Evolutionary conservation across 345 rosid species (phyloP), one percentile per base, ranked within the genome.

Genomic region (Linum lewisii): DNA sequence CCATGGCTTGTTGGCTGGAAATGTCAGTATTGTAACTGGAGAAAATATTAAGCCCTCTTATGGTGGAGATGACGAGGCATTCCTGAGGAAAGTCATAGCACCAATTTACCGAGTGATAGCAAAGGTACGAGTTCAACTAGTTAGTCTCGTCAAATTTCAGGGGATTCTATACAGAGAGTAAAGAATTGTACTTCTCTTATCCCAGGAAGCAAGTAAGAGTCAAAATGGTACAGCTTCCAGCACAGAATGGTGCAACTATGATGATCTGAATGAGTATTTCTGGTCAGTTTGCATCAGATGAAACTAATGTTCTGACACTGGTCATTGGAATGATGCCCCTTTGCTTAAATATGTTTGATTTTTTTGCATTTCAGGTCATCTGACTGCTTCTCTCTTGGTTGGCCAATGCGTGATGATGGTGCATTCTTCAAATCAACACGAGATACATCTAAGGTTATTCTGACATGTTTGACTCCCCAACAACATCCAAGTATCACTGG

Each of bases 341-440:
- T 60, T 18, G 34, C 36, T 58, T 51, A 19, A 60, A 24, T 60
- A 53, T 60, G 52, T 69, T 21, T 52, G 21, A 14, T 16, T 20
- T 5, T 52, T 52, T 20, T 52, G 4, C 36, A 56, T 55, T 71
- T 61, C 72, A 89, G 97, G 99, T 82, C 90, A 65, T 58, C 95
- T 38, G 88, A 87, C 58, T 93, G 99, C 85, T 93, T 93, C 78
- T 85, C 99, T 74, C 95, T 93, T 72, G 99, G 97, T 70, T 93
- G 99, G 97, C 97, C 99, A 24, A 93, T 93, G 99, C 97, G 99
- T 60, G 99, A 93, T 68, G 97, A 93, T 75, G 97, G 97, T n/a
- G 82, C 78, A 42, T 78, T 93, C 72, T 93, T 93, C 74, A 89
- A 73, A 70, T 83, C 99, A 72, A 92, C 91, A 21, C 79, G 77